Evolutionary conservation across 2,329 filamentous ascomycete species (phyloP), one percentile per base, ranked within the genome.

Genomic region (Diaporthe capsici): DNA sequence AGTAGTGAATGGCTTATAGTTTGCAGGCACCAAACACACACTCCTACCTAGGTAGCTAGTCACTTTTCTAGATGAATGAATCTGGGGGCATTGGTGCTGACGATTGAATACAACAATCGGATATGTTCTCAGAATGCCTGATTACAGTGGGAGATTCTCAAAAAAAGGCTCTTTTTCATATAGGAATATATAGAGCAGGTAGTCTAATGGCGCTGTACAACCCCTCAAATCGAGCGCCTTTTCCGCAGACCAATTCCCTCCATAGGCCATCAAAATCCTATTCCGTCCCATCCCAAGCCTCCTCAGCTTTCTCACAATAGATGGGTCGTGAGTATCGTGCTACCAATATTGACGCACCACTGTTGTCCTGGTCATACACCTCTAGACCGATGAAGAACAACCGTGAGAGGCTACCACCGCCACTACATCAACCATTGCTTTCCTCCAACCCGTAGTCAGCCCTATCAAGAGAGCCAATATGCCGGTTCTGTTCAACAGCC

Each of bases 401-500:
- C 31, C 20, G 20, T 12, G 55, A 22, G 3, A 58, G 55, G 31
- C 55, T 20, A 37, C 37, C 9, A 2, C 4, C 4, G 10, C 31
- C 31, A 4, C 28, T 0, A 4, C 12, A 53, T 53, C n/a, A 25
- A 53, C 51, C 10, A 5, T 20, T n/a, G 20, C 31, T 37, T 4
- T 37, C 7, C 55, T 13, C 20, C 55, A 22, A 22, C 4, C 10
- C 20, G 55, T 58, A 37, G 17, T n/a, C 9, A 10, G 55, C 20
- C 20, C 7, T 4, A 15, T 1, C 4, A 17, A 39, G 17, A 7
- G 20, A 37, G 9, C 10, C 55, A 12, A 9, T 13, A 4, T n/a
- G 20, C 6, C 12, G 0, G 39, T 39, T 37, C 20, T 10, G 5
- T 20, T 39, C 4, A 13, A 10, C 2, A 0, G 0, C 22, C 20